phyloP scores from a whole-genome alignment of 108 stramenopile species.

The Schizochytrium sp. region DNA sequence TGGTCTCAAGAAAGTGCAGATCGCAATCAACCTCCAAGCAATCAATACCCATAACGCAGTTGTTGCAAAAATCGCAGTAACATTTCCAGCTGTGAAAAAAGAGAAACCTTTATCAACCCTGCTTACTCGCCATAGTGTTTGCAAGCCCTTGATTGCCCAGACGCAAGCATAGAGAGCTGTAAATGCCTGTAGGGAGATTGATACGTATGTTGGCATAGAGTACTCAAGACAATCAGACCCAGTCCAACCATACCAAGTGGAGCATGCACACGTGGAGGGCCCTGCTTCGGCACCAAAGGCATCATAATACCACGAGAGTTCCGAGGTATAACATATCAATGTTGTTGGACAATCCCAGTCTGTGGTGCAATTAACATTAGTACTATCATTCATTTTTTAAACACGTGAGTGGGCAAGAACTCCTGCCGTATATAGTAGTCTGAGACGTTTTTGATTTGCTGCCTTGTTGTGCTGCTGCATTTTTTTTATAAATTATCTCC shows the following conservation, averaged over 20 bases:
- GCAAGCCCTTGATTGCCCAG: neutral
- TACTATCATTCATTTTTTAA: too few relatives aligned
- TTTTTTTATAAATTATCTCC: too few relatives aligned
- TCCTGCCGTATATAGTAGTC: too few relatives aligned
- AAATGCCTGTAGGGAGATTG: neutral
- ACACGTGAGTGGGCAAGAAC: too few relatives aligned
- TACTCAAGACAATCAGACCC: neutral
- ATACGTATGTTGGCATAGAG: neutral
- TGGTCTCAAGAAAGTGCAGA: neutral
- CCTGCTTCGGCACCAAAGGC: neutral
- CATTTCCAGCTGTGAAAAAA: neutral
- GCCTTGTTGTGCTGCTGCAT: too few relatives aligned
- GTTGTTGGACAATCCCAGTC: conserved; percentile 39
- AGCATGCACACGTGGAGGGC: neutral
- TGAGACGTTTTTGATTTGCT: too few relatives aligned
- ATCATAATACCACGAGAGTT: neutral
- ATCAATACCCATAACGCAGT: neutral
- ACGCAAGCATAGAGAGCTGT: neutral
- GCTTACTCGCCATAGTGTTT: neutral
- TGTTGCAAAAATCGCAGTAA: conserved; percentile 15
- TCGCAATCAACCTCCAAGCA: neutral
- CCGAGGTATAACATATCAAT: neutral
- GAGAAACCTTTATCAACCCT: neutral
- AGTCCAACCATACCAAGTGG: conserved; percentile 36
- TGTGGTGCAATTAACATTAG: neutral